A percentile compares a stretch with the other conserved stretches of the same genome.
Evolutionary conservation across 148 eudicot species (phyloP).

Genomic region (Chenopodium formosanum): DNA sequence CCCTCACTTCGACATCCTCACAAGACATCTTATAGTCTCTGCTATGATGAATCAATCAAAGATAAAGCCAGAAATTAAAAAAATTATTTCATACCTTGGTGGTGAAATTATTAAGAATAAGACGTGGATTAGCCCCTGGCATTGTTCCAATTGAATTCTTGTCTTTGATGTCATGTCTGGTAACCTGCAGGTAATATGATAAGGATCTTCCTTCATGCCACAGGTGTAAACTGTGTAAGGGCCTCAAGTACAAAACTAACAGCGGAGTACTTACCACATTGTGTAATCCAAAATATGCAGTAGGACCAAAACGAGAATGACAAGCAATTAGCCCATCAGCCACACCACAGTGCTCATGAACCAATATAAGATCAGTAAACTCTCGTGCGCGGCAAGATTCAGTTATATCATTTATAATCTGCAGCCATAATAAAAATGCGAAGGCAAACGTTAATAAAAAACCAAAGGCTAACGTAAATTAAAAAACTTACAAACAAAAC

Average conservation of each 20-base stretch:
- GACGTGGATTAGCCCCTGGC: slow-evolving; percentile 93
- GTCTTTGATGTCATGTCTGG: slow-evolving; percentile 96
- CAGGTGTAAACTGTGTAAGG: slow-evolving; percentile 3
- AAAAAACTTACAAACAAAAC: background rate
- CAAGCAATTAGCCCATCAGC: slow-evolving; percentile 82
- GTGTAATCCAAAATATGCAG: slow-evolving; percentile 86
- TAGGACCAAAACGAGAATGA: slow-evolving; percentile 96
- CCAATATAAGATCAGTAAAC: slow-evolving; percentile 79
- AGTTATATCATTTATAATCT: slow-evolving; percentile 81
- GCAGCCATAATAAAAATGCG: slow-evolving; percentile 20
- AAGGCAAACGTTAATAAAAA: no score
- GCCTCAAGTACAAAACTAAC: slow-evolving; percentile 10
- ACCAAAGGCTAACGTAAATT: background rate
- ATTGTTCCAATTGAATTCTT: slow-evolving; percentile 89
- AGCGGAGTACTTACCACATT: slow-evolving; percentile 71
- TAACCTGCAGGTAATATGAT: slow-evolving; percentile 52
- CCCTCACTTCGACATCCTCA: background rate
- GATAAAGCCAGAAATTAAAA: background rate
- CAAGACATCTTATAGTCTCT: background rate
- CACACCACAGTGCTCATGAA: slow-evolving; percentile 97
- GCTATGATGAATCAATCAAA: background rate
- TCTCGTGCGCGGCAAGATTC: slow-evolving; percentile 87
- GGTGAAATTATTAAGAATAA: slow-evolving; percentile 72
- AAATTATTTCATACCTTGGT: slow-evolving; percentile 50
- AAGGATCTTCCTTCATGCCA: slow-evolving; percentile 12